Base-by-base conservation (phyloP, 1,139 yeast genomes). In the Saccharomyces hybrid region DNA sequence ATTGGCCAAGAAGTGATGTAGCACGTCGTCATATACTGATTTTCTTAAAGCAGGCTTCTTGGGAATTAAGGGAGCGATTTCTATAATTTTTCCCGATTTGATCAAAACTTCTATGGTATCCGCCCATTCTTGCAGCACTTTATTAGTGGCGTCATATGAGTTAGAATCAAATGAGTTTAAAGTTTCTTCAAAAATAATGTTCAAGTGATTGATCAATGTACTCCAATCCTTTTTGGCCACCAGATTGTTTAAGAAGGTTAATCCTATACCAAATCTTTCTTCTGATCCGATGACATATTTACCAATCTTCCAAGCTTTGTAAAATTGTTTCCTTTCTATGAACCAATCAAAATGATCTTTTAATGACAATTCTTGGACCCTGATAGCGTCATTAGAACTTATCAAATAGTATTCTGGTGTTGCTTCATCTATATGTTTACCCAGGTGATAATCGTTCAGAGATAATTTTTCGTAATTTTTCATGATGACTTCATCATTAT, bases 381-480 rank as follows among this genome's bases (percentile, higher is more conserved):
- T 74, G 1, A 93, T 87, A 1, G 86, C 91, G 71, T 90, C 98
- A 53, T 81, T 81, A 0, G 97, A 89, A 67, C 95, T 83, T 6
- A 91, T 76, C 23, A 93, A 76, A 60, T 78, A 86, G 72, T 86
- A 88, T 47, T 76, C 73, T 0, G 79, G 73, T 4, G 60, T 55
- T 3, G 66, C 52, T 13, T 58, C 52, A 6, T 72, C 71, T 16
- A 77, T 73, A 65, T 78, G 78, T 51, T 78, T 78, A 0, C 82
- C 80, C 50, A 91, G 70, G 58, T 81, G 83, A 64, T 86, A 88
- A 66, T 93, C 98, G 67, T 91, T 91, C 27, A 88, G 75, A 0
- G 96, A 93, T 41, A 89, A 72, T 27, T 78, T 75, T 46, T 81
- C 78, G 50, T 76, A 80, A 49, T 81, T 80, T 52, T 78, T 79